Conservation (phyloP, 2,329 filamentous ascomycete species). For the Diplodia sapinea region DNA sequence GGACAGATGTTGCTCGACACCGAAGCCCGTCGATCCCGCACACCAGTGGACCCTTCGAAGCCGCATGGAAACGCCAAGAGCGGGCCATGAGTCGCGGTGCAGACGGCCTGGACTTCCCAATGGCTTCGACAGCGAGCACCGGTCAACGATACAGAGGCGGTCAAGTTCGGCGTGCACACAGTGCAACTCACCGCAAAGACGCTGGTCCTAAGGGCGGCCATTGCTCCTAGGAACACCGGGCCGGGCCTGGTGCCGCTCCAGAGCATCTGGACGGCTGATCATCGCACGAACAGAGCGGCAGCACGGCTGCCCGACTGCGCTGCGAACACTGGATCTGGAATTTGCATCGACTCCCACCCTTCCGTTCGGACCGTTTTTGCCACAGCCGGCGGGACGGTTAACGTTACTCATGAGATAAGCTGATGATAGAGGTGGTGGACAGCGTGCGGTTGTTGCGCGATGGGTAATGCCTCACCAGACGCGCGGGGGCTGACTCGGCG, state of each 20-base stretch:
- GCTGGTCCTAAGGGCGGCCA: slow-evolving; percentile 23
- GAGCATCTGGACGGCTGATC: slow-evolving; percentile 31
- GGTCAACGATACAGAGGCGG: slow-evolving; percentile 24
- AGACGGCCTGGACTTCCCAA: slow-evolving; percentile 23
- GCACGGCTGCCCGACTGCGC: slow-evolving; percentile 29
- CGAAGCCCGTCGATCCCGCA: slow-evolving; percentile 29
- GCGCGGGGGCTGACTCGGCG: slow-evolving; percentile 20
- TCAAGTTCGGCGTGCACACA: slow-evolving; percentile 29
- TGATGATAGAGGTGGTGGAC: slow-evolving; percentile 28
- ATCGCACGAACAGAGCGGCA: slow-evolving; percentile 28
- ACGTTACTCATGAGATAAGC: slow-evolving; percentile 30
- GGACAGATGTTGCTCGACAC: slow-evolving; percentile 19
- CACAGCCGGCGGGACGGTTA: slow-evolving; percentile 30
- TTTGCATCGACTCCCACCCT: slow-evolving; percentile 28
- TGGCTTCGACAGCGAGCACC: slow-evolving; percentile 24
- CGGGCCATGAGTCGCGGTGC: slow-evolving; percentile 25
- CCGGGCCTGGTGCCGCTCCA: slow-evolving; percentile 31
- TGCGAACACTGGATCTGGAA: slow-evolving; percentile 29
- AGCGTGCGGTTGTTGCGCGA: slow-evolving; percentile 22
- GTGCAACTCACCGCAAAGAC: slow-evolving; percentile 25
- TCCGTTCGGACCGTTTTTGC: slow-evolving; percentile 30
- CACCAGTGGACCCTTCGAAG: slow-evolving; percentile 28
- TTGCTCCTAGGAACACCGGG: slow-evolving; percentile 30
- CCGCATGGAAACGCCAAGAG: slow-evolving; percentile 27
- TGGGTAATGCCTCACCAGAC: slow-evolving; percentile 28